Evolutionary conservation across 2,329 filamentous ascomycete genomes (phyloP).

Genomic region (Penicillium decumbens): DNA sequence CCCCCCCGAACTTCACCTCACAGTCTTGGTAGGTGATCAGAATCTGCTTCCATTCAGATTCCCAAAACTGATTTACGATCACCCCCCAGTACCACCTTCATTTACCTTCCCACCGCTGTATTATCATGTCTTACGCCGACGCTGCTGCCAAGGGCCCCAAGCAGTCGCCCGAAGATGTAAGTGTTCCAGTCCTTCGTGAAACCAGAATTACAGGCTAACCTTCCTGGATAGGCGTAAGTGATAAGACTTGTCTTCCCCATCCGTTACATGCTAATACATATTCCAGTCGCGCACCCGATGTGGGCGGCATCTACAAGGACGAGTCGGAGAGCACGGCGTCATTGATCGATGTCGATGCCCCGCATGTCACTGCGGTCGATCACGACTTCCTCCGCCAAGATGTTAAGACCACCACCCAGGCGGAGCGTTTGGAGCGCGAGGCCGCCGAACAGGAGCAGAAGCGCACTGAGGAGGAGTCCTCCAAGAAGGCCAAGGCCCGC

Average conservation of each 20-base stretch:
- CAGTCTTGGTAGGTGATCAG: constrained; percentile 4
- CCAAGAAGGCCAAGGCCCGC: constrained; percentile 28
- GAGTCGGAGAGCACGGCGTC: constrained; percentile 41
- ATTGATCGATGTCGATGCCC: constrained; percentile 47
- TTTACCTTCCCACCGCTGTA: background rate
- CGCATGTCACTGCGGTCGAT: constrained; percentile 43
- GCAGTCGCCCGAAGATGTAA: constrained; percentile 47
- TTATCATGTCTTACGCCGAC: constrained; percentile 47
- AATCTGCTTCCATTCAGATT: background rate
- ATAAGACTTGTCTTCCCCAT: background rate
- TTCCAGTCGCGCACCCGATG: constrained; percentile 41
- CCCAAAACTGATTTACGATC: background rate
- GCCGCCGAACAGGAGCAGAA: constrained; percentile 24
- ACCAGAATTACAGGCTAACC: constrained; percentile 8
- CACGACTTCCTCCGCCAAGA: constrained; percentile 41
- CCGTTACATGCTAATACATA: constrained; percentile 7
- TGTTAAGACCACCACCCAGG: constrained; percentile 46
- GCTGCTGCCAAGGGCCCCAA: constrained; percentile 46
- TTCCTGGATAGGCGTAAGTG: constrained; percentile 36
- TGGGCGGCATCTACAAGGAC: constrained; percentile 37
- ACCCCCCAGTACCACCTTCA: background rate
- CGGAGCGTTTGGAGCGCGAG: constrained; percentile 43
- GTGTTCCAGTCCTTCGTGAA: constrained; percentile 14
- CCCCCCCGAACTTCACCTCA: background rate
- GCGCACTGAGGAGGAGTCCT: constrained; percentile 19